phyloP scores from a whole-genome alignment of 106 monocot species.

The Chionographis japonica region DNA sequence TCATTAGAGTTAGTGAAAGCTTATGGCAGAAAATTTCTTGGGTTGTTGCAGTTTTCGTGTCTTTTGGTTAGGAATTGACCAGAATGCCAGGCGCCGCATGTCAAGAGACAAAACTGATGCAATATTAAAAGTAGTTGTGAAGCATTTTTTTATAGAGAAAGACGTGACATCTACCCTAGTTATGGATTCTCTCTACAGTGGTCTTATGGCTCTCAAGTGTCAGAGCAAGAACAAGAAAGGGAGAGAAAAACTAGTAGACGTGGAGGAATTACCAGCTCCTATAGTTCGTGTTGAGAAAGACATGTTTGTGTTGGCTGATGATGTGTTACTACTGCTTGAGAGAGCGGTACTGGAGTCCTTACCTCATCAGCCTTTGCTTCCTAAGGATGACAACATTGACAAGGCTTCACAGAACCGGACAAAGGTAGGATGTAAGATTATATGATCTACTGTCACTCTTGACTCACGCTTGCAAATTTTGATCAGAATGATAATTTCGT shows the following conservation, averaged over 20 bases:
- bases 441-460: background rate
- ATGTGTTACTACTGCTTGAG: constrained; percentile 68
- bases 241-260: constrained; percentile 23
- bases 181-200: constrained; percentile 96
- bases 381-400: constrained; percentile 93
- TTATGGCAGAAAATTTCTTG: background rate
- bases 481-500: background rate
- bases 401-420: constrained; percentile 69
- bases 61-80: constrained; percentile 77
- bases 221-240: constrained; percentile 68
- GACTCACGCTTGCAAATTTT: background rate
- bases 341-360: constrained; percentile 59
- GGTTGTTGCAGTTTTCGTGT: constrained; percentile 60
- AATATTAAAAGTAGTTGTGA: constrained; percentile 75
- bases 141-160: constrained; percentile 92
- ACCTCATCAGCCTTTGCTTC: constrained; percentile 50
- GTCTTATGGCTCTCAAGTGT: constrained; percentile 71
- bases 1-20: background rate
- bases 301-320: constrained; percentile 78
- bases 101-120: constrained; percentile 69
- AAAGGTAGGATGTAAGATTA: constrained; percentile 39
- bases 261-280: constrained; percentile 54
- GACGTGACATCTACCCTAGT: constrained; percentile 98
- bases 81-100: constrained; percentile 43
- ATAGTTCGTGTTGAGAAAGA: constrained; percentile 69